These are phyloP conservation scores for Aschersonia sp. DNA, from an alignment of 2,329 filamentous ascomycete genomes.

Conservation along the genomic window DNA sequence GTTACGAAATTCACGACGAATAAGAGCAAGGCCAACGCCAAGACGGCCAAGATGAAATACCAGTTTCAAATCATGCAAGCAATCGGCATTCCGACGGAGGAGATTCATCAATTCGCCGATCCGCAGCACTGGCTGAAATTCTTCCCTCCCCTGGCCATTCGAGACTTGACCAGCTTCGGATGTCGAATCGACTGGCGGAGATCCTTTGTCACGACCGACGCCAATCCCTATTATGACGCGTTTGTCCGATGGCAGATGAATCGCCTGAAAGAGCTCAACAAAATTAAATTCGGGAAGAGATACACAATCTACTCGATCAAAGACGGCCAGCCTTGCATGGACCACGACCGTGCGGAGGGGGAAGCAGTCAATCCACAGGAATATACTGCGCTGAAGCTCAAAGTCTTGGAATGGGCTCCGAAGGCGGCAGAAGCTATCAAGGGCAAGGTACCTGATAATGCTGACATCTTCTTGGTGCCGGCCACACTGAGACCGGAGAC, in stretches of 20 bases:
- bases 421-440: conserved; percentile 57
- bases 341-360: conserved; percentile 31
- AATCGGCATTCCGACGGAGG: conserved; percentile 70
- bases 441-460: conserved; percentile 63
- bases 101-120: conserved; percentile 89
- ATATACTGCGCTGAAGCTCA: conserved; percentile 84
- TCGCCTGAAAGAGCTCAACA: conserved; percentile 72
- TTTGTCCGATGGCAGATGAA: conserved; percentile 98
- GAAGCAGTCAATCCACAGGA: conserved; percentile 60
- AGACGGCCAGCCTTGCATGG: conserved; percentile 31
- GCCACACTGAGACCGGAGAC: conserved; percentile 91
- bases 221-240: conserved; percentile 90
- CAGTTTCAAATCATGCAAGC: conserved; percentile 92
- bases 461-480: conserved; percentile 77
- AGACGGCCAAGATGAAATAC: conserved; percentile 88
- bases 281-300: conserved; percentile 85
- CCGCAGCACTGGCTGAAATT: conserved; percentile 82
- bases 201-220: conserved; percentile 86
- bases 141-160: conserved; percentile 51
- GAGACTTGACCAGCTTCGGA: conserved; percentile 72
- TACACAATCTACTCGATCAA: conserved; percentile 70
- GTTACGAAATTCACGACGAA: conserved; percentile 83
- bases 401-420: conserved; percentile 78
- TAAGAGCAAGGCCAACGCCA: conserved; percentile 82
- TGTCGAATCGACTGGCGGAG: conserved; percentile 86